These are phyloP conservation scores for Aspergillus sp. DNA, from an alignment of 2,329 filamentous ascomycete species.

Conservation along the genomic window DNA sequence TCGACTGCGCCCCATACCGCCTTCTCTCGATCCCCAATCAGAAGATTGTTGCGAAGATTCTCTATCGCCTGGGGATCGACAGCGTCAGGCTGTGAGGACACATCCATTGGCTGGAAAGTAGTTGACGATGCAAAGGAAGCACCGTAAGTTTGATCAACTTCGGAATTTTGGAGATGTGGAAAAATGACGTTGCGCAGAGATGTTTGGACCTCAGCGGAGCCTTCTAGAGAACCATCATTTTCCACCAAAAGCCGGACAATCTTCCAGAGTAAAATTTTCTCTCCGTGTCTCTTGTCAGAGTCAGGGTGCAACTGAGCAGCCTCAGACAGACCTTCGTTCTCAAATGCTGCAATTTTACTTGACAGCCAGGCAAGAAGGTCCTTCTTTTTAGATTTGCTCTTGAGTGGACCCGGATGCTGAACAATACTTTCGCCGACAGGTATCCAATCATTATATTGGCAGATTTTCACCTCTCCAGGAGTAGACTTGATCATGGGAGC, in stretches of 20 bases:
- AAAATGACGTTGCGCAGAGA: conserved; percentile 71
- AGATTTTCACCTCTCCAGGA: conserved; percentile 76
- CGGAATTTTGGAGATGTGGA: conserved; percentile 46
- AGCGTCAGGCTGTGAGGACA: conserved; percentile 55
- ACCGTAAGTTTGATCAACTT: conserved; percentile 20
- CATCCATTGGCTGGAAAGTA: conserved; percentile 31
- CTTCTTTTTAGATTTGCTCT: conserved; percentile 91
- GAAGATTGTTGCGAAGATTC: conserved; percentile 66
- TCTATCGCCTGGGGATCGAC: conserved; percentile 67
- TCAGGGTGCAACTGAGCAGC: conserved; percentile 45
- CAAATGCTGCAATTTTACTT: conserved; percentile 68
- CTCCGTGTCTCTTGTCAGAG: conserved; percentile 64
- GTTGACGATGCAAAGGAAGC: conserved; percentile 23
- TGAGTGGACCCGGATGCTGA: conserved; percentile 86
- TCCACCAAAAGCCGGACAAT: conserved; percentile 77
- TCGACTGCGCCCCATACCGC: conserved; percentile 93
- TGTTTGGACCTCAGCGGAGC: conserved; percentile 64
- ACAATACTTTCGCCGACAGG: conserved; percentile 67
- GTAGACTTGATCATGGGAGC: conserved; percentile 75
- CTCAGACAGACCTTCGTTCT: conserved; percentile 48
- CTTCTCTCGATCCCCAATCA: conserved; percentile 79
- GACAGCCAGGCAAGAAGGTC: conserved; percentile 78
- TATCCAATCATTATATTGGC: conserved; percentile 67
- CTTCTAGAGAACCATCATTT: conserved; percentile 76
- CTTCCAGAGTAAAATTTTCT: conserved; percentile 84